phyloP scores from a whole-genome alignment of 306 rosid genomes.

The Cicer yamashitae region DNA sequence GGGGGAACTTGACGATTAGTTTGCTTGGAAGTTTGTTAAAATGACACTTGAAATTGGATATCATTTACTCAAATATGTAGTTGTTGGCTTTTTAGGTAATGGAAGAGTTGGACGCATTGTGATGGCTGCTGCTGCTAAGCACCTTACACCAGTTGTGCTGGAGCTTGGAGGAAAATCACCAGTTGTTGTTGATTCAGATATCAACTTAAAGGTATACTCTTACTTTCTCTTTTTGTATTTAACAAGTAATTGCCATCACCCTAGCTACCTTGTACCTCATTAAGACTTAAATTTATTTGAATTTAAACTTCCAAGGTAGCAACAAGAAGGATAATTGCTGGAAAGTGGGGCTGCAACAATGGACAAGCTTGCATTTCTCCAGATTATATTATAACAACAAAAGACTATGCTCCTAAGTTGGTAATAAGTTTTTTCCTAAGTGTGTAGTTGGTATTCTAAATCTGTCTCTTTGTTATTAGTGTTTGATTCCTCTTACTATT shows the following conservation, averaged over 20 bases:
- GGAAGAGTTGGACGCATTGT: slow-evolving; percentile 82
- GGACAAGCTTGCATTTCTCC: slow-evolving; percentile 97
- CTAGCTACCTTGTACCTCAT: slow-evolving; percentile 34
- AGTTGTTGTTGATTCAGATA: slow-evolving; percentile 75
- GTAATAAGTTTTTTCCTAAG: slow-evolving; percentile 54
- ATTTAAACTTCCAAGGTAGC: slow-evolving; percentile 65
- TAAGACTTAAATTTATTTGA: slow-evolving; percentile 36
- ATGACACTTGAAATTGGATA: slow-evolving; percentile 1
- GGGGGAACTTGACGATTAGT: background rate
- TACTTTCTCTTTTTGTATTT: background rate
- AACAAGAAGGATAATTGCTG: slow-evolving; percentile 78
- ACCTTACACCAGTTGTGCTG: slow-evolving; percentile 94
- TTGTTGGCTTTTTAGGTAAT: slow-evolving; percentile 62
- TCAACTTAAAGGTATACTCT: slow-evolving; percentile 64
- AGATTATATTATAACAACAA: slow-evolving; percentile 78
- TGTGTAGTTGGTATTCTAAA: slow-evolving; percentile 31
- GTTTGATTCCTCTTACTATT: slow-evolving; percentile 38
- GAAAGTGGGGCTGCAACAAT: slow-evolving; percentile 93
- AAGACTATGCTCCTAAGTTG: slow-evolving; percentile 85
- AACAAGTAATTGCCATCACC: slow-evolving; percentile 6
- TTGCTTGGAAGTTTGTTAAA: slow-evolving; percentile 2
- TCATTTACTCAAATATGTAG: slow-evolving; percentile 3
- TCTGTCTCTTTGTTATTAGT: slow-evolving; percentile 38
- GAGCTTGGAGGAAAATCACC: slow-evolving; percentile 99
- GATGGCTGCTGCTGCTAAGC: slow-evolving; percentile 97